These are phyloP conservation scores for Madurella fahalii DNA, from an alignment of 2,329 filamentous ascomycete genomes.

Conservation along the genomic window DNA sequence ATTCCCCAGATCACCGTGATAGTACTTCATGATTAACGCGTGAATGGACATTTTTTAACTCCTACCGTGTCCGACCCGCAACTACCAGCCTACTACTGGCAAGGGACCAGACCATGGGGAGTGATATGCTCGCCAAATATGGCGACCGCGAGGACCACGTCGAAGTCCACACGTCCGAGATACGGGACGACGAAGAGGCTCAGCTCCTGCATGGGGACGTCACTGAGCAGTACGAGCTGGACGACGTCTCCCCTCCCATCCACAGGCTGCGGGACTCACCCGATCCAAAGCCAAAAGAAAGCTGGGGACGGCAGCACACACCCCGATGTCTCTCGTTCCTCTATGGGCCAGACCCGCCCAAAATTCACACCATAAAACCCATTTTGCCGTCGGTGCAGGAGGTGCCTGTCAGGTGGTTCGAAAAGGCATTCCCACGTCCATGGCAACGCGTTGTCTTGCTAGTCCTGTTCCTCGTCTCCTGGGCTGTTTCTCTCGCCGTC, in stretches of 20 bases:
- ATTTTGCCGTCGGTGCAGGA: conserved; percentile 16
- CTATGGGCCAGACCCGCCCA: conserved; percentile 14
- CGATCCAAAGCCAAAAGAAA: background rate
- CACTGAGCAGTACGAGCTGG: conserved; percentile 20
- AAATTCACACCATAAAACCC: conserved; percentile 12
- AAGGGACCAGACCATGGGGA: background rate
- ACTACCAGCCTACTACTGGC: background rate
- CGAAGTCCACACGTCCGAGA: background rate
- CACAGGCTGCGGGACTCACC: background rate
- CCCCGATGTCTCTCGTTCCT: conserved; percentile 13
- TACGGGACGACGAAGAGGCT: conserved; percentile 17
- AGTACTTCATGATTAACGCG: too few species aligned
- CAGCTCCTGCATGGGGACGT: conserved; percentile 21
- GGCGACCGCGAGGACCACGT: conserved; percentile 1
- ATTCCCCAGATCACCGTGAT: too few species aligned
- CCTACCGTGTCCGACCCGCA: too few species aligned
- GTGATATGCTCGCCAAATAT: conserved; percentile 2
- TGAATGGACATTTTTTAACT: too few species aligned
- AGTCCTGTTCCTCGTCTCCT: conserved; percentile 9
- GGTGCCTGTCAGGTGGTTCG: conserved; percentile 10
- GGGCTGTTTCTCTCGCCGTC: conserved; percentile 12
- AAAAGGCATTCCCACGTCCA: background rate
- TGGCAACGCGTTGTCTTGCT: conserved; percentile 15
- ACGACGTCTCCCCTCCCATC: background rate
- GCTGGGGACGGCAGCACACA: background rate